These are phyloP conservation scores for Globisporangium takayamanum DNA, from an alignment of 352 stramenopile genomes.

Conservation along the genomic window DNA sequence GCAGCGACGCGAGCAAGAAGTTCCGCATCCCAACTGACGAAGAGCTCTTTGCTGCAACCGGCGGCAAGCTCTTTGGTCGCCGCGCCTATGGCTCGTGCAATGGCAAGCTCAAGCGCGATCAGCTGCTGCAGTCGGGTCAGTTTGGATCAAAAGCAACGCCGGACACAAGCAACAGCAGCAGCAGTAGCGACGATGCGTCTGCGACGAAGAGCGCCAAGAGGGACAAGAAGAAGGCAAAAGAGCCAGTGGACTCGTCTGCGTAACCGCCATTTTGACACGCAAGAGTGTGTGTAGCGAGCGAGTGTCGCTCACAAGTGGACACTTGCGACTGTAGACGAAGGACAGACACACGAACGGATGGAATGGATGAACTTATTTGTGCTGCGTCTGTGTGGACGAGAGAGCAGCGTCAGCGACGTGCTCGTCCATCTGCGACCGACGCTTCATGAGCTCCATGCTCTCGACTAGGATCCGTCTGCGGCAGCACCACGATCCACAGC, in stretches of 20 bases:
- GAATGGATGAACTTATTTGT: conserved; percentile 1
- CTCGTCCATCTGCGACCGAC: conserved; percentile 2
- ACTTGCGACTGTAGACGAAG: neutral
- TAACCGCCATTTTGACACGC: too few species aligned
- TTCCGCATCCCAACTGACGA: conserved; percentile 88
- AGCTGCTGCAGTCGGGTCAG: conserved; percentile 37
- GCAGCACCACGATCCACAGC: neutral
- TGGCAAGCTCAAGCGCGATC: conserved; percentile 82
- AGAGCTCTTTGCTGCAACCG: conserved; percentile 94
- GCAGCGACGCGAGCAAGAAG: conserved; percentile 33
- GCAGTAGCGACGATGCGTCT: conserved; percentile 1
- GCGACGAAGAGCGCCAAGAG: conserved; percentile 18
- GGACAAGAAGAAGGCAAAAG: conserved; percentile 17
- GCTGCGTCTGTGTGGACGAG: neutral
- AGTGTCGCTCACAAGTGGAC: neutral
- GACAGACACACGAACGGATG: neutral
- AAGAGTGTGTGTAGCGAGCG: too few species aligned
- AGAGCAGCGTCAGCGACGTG: neutral
- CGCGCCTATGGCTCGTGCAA: conserved; percentile 86
- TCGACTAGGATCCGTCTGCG: conserved; percentile 25
- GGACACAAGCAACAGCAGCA: neutral
- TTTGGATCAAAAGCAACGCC: conserved; percentile 10
- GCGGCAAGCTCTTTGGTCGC: conserved; percentile 94
- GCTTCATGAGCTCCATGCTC: conserved; percentile 25
- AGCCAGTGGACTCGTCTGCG: neutral